A percentile compares a stretch with the other conserved stretches of the same genome.
Evolutionary conservation across 371 early-diverging fungal genomes (phyloP).

Genomic region (Rhizopus stolonifer): DNA sequence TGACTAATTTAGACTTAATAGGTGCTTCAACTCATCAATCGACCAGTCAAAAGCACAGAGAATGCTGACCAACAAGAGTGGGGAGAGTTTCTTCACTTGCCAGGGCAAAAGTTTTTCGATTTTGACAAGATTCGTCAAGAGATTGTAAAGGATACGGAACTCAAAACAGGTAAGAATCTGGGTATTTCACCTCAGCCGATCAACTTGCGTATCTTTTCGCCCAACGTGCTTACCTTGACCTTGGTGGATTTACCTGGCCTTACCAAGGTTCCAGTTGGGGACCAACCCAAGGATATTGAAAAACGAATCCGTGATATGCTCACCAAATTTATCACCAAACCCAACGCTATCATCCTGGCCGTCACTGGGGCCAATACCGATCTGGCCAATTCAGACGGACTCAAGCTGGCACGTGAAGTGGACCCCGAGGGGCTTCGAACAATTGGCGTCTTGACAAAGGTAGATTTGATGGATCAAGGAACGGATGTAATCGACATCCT

Average conservation of each 20-base stretch:
- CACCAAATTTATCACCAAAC: conserved; percentile 89
- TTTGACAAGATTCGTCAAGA: conserved; percentile 94
- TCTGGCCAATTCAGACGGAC: conserved; percentile 98
- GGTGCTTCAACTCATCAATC: conserved; percentile 95
- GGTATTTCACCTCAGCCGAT: conserved; percentile 94
- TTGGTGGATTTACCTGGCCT: conserved; percentile 99
- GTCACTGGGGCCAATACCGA: conserved; percentile 98
- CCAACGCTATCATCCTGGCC: conserved; percentile 96
- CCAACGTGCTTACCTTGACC: conserved; percentile 95
- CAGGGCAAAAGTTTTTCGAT: conserved; percentile 88
- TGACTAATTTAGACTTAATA: too few species aligned
- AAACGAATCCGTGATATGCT: conserved; percentile 96
- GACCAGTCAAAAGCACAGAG: conserved; percentile 49
- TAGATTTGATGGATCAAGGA: conserved; percentile 99
- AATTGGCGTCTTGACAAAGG: conserved; percentile 98
- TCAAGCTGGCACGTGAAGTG: conserved; percentile 94
- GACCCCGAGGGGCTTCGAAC: conserved; percentile 98
- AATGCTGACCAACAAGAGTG: conserved; percentile 79
- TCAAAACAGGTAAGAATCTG: conserved; percentile 88
- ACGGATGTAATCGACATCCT: conserved; percentile 99
- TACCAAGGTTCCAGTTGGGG: conserved; percentile 97
- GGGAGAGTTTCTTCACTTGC: conserved; percentile 96
- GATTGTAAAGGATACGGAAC: conserved; percentile 90
- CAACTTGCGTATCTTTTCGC: conserved; percentile 92
- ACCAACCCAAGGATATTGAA: conserved; percentile 99